These are phyloP conservation scores for Tricladium varicosporioides DNA, from an alignment of 2,329 filamentous ascomycete species.

Conservation along the genomic window DNA sequence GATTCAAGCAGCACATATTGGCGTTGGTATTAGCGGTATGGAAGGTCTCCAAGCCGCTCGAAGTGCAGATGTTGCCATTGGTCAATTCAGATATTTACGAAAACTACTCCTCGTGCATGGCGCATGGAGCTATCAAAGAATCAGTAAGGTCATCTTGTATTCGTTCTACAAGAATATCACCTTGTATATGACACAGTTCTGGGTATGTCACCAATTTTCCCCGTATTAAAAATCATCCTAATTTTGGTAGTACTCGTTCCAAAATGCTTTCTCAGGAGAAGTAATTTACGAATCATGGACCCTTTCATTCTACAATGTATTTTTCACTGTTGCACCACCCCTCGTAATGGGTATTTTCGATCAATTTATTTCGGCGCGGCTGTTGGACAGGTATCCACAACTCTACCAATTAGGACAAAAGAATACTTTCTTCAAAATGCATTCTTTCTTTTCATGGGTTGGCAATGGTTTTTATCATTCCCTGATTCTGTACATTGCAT, in stretches of 20 bases:
- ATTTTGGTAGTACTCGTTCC: slow-evolving; percentile 76
- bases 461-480: slow-evolving; percentile 95
- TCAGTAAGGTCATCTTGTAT: slow-evolving; percentile 95
- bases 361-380: slow-evolving; percentile 91
- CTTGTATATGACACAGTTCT: slow-evolving; percentile 98
- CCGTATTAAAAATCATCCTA: slow-evolving; percentile 17
- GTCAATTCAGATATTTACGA: slow-evolving; percentile 89
- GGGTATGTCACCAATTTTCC: slow-evolving; percentile 56
- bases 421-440: slow-evolving; percentile 89
- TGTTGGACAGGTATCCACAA: slow-evolving; percentile 94
- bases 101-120: slow-evolving; percentile 95
- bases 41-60: slow-evolving; percentile 96
- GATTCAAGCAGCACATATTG: slow-evolving; percentile 98
- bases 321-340: slow-evolving; percentile 92
- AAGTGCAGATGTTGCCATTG: slow-evolving; percentile 93
- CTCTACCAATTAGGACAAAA: slow-evolving; percentile 91
- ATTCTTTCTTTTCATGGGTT: slow-evolving; percentile 92
- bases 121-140: slow-evolving; percentile 94
- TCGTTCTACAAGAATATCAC: slow-evolving; percentile 99
- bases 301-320: slow-evolving; percentile 98
- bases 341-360: slow-evolving; percentile 95
- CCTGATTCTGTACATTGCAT: slow-evolving; percentile 84
- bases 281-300: slow-evolving; percentile 99
- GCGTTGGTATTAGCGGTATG: slow-evolving; percentile 93
- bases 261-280: slow-evolving; percentile 96